Evolutionary conservation across 2,329 filamentous ascomycete genomes (phyloP), one percentile per base, ranked within the genome.

Genomic region (Cercospora canescens): DNA sequence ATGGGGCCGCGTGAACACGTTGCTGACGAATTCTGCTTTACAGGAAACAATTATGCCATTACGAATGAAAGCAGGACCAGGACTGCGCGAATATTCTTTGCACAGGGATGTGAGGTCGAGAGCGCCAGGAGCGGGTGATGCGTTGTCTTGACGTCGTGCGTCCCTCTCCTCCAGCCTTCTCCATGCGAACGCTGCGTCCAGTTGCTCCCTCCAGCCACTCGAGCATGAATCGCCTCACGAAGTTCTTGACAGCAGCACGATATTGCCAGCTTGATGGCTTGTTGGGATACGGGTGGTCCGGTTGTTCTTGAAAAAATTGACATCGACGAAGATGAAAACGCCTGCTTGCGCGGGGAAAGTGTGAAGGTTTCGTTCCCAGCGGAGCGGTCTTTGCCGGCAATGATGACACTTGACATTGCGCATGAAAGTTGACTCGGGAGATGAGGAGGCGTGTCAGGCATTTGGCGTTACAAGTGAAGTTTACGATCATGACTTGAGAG

Each of bases 21-120:
- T 37, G 58, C 67, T 68, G 55, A 63, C 50, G 30, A n/a, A 14
- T 59, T 63, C 34, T 50, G 28, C 11, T 48, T 26, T 67, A 35
- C 70, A 97, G 94, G 94, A 60, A 98, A 98, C 76, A 91, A 93
- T 73, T 99, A 99, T 80, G 91, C 90, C 75, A 97, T 99, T 74
- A 85, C 85, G 63, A 99, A 98, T 78, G 88, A 92, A 64, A 88
- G 89, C 73, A 64, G 67, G 85, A 90, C 69, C 83, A 84, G 67
- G 86, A 69, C 88, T 4, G 91, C 92, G 4, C 88, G 91, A 41
- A 85, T 98, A 57, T 98, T 98, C 82, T 99, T 98, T 79, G 89
- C 93, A 1, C 95, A 99, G 78, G 94, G 90, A 6, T 94, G 90
- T 78, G 92, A 89, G 69, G 71, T 75, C 12, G 72, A 74, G 52